Evolutionary conservation across 352 stramenopile species (phyloP), one percentile per base, ranked within the genome.

Genomic region (Phytophthora uliginosa): DNA sequence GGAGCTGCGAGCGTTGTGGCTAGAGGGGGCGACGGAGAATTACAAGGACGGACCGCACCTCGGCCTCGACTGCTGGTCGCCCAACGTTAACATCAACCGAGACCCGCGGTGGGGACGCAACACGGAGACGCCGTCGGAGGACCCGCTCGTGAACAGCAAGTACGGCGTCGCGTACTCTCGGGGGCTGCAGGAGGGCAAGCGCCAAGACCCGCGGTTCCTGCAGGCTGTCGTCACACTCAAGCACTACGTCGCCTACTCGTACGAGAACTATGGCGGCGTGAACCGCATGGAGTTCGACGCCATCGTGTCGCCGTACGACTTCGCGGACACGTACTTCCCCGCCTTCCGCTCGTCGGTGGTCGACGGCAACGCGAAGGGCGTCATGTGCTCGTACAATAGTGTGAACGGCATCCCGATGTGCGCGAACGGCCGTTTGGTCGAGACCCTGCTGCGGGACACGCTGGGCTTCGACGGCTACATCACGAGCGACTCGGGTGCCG

Each of bases 351-450:
- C 88, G 31, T 95, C 93, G 28, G 82, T 99, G 5, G 82, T 79
- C 51, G 82, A 97, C 6, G 94, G 75, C 6, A 79, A 89, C 4
- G 94, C 88, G 8, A 94, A 88, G 22, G 85, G 90, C 7, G 63
- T 99, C 70, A 99, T 99, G 97, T 99, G 97, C 81, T 97, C 89
- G 48, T 99, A 99, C 86, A 99, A 99, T 71, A 90, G 88, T 42
- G 72, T 99, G 4, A 99, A 99, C 71, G 95, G 95, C 18, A 77
- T 98, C 36, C 97, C 97, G 4, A 91, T 95, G 67, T 99, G 97
- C 74, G 89, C 94, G 3, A 98, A 98, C 71, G 59, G 84, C 12
- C 74, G 83, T 24, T 79, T 99, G 17, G 82, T 81, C 54, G 89
- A 85, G 12, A 74, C 86, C 15, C 59, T 95, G 15, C 67, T 98